Evolutionary conservation across 1,139 yeast genomes (phyloP).

Genomic region (Barnettozyma hawaiiensis): DNA sequence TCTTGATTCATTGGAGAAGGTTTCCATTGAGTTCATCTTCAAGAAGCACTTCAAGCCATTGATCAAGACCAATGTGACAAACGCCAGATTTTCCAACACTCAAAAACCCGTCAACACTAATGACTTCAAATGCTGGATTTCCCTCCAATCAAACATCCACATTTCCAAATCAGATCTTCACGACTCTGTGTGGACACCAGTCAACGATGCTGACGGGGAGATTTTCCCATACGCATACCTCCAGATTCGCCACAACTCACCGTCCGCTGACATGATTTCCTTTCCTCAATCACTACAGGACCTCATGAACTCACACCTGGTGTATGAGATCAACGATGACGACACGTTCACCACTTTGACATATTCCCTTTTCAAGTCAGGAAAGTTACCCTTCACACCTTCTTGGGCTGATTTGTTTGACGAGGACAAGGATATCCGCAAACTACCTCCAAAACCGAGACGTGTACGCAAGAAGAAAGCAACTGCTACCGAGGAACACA

Average conservation of each 20-base stretch:
- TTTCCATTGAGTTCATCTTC: slow-evolving; percentile 47
- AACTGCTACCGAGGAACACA: too few species aligned
- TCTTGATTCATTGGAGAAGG: slow-evolving; percentile 39
- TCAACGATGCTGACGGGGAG: slow-evolving; percentile 17
- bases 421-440: slow-evolving; percentile 30
- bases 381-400: slow-evolving; percentile 19
- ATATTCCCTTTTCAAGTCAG: slow-evolving; percentile 27
- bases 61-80: slow-evolving; percentile 37
- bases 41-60: slow-evolving; percentile 44
- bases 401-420: slow-evolving; percentile 31
- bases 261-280: neutral
- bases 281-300: slow-evolving; percentile 12
- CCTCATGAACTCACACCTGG: slow-evolving; percentile 31
- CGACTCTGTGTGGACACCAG: slow-evolving; percentile 23
- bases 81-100: slow-evolving; percentile 40
- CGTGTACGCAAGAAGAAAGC: slow-evolving; percentile 1
- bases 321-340: slow-evolving; percentile 29
- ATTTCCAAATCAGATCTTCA: slow-evolving; percentile 14
- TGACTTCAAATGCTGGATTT: slow-evolving; percentile 28
- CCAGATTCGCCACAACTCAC: slow-evolving; percentile 15
- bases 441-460: slow-evolving; percentile 28
- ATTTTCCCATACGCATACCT: slow-evolving; percentile 35
- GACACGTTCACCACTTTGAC: slow-evolving; percentile 28
- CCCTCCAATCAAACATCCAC: slow-evolving; percentile 30
- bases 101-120: slow-evolving; percentile 4